Evolutionary conservation across 306 rosid genomes (phyloP), one percentile per base, ranked within the genome.

Genomic region (Dryas alaskensis): DNA sequence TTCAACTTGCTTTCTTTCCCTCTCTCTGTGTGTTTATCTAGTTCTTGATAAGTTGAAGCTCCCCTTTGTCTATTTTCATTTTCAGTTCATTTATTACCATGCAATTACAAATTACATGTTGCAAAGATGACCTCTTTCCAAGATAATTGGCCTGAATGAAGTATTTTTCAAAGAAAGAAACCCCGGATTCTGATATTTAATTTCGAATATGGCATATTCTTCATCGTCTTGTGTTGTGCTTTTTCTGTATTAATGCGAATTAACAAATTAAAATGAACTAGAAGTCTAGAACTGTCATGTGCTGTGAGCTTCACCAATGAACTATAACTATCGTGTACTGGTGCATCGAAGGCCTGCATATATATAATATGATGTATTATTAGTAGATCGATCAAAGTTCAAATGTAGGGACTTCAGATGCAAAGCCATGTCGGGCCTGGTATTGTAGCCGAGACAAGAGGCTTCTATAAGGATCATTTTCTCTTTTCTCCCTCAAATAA

Each of bases 391-490:
- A 8, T 61, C 46, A 61, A 57, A 91, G 70, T 68, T 94, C 88
- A 78, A 94, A 94, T 11, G 92, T 76, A 17, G 98, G 98, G 77
- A 94, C 77, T 68, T 89, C 86, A n/a, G 90, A 79, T 1, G 80
- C 17, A 45, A 72, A 81, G 46, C 92, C 95, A 73, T 86, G 86
- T 2, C 74, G 69, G 46, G 83, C 86, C 65, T 91, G 95, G 82
- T 88, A 89, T 69, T 81, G 60, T n/a, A 85, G 59, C 17, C 97
- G 89, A 71, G 95, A 55, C 69, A 79, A 55, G 60, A 88, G 37
- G 67, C 80, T 69, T 87, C 96, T 80, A 69, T 94, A 91, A 27
- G 97, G 97, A 73, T 94, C 95, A 0, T 65, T 77, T 43, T 94
- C 92, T 75, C 92, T 72, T 76, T 88, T 94, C 69, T 79, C 86